Conservation (phyloP, 2,329 filamentous ascomycete species). For the Colletotrichum paranaense region DNA sequence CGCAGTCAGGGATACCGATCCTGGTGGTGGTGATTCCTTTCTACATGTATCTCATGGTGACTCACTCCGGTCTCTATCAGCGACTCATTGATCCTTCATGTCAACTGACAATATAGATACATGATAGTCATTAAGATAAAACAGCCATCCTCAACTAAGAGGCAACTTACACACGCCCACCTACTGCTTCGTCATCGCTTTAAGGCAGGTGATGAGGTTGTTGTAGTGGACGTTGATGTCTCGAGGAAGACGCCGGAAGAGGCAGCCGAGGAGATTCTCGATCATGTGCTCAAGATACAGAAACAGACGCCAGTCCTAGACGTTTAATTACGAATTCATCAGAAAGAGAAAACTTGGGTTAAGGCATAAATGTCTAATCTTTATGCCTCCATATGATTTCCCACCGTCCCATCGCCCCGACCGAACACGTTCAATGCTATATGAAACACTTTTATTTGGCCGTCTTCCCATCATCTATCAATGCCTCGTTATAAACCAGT, state of each 20-base stretch:
- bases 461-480: conserved; percentile 18
- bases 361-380: neutral
- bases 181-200: neutral
- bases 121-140: neutral
- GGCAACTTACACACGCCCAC: no score
- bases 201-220: neutral
- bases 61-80: neutral
- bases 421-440: neutral
- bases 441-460: neutral
- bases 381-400: neutral
- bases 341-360: neutral
- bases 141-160: no score
- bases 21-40: neutral
- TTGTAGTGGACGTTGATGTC: neutral
- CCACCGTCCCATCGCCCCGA: neutral
- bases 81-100: neutral
- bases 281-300: neutral
- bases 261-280: neutral
- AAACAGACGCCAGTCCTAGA: neutral
- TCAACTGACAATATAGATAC: neutral
- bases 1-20: neutral
- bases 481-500: conserved; percentile 3
- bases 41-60: neutral
- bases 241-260: neutral
- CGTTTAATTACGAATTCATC: neutral